A percentile compares a stretch with the other conserved stretches of the same genome.
These are phyloP conservation scores for Ascosphaera pollenicola DNA, from an alignment of 2,329 filamentous ascomycete genomes.

Conservation along the genomic window DNA sequence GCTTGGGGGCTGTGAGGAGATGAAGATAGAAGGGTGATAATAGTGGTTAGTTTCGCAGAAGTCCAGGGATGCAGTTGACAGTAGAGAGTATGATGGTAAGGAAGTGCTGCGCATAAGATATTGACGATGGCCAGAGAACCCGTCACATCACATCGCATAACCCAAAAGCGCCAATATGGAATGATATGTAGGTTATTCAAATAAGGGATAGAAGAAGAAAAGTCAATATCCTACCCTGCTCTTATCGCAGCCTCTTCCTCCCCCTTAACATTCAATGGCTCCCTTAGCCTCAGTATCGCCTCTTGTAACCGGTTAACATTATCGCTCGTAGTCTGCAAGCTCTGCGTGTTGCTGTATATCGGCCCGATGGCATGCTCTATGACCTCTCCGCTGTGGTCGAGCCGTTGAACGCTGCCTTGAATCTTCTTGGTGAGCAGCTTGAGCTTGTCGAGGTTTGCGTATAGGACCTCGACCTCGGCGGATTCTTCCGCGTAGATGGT, in stretches of 20 bases:
- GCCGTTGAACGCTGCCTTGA: conserved; percentile 58
- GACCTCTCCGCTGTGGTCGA: conserved; percentile 74
- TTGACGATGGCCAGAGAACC: too few species aligned
- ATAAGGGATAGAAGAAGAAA: conserved; percentile 1
- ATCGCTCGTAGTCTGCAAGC: conserved; percentile 63
- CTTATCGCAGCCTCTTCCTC: conserved; percentile 83
- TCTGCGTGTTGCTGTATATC: conserved; percentile 78
- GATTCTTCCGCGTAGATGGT: conserved; percentile 41
- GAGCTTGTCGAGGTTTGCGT: conserved; percentile 67
- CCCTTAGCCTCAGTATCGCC: conserved; percentile 70
- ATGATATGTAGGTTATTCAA: conserved; percentile 1
- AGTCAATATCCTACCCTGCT: conserved; percentile 33
- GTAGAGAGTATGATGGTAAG: too few species aligned
- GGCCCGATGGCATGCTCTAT: conserved; percentile 84
- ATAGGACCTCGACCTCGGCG: conserved; percentile 44
- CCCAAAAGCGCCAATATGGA: too few species aligned
- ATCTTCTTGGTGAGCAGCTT: conserved; percentile 90
- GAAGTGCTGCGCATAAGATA: too few species aligned
- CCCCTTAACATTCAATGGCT: conserved; percentile 81
- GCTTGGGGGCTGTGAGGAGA: conserved; percentile 40
- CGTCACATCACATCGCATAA: too few species aligned
- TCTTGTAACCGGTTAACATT: conserved; percentile 75
- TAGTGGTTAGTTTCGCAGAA: too few species aligned
- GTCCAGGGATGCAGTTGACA: too few species aligned
- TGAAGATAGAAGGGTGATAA: too few species aligned